Conservation (phyloP, 805 yeast genomes). For the Ogataea saltuana region DNA sequence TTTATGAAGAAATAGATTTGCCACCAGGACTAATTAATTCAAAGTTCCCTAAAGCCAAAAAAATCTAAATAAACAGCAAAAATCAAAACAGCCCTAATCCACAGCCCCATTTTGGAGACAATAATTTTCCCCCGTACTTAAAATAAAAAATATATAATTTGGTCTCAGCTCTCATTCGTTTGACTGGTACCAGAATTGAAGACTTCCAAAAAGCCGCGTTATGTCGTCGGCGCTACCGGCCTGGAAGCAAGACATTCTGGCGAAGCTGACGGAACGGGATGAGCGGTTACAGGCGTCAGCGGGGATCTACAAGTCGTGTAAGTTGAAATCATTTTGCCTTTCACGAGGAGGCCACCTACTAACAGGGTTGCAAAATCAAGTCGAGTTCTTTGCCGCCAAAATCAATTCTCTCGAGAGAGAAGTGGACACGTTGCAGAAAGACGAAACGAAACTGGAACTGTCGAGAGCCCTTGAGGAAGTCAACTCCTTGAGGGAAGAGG, state of each 20-base stretch:
- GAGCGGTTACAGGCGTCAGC: constrained; percentile 9
- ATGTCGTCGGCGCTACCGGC: not conserved
- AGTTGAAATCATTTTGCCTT: constrained; percentile 10
- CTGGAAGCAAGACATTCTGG: constrained; percentile 27
- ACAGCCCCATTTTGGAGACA: not conserved
- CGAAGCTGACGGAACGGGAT: constrained; percentile 24
- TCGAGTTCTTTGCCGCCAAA: constrained; percentile 15
- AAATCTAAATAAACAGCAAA: not conserved
- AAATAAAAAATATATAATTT: too few species aligned
- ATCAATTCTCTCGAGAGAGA: constrained; percentile 18
- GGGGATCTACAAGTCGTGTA: constrained; percentile 26
- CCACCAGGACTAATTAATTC: not conserved
- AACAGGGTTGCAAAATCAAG: constrained; percentile 21
- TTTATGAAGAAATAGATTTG: not conserved
- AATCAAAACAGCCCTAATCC: not conserved
- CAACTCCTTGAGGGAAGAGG: constrained; percentile 9
- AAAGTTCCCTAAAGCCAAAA: not conserved
- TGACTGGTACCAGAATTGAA: too few species aligned
- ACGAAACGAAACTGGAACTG: constrained; percentile 20
- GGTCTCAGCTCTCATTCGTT: too few species aligned
- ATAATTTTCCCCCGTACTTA: not conserved
- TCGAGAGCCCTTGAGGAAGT: constrained; percentile 15
- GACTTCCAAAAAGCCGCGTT: too few species aligned
- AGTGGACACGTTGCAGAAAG: constrained; percentile 15
- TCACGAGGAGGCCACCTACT: not conserved